These are phyloP conservation scores for Lathyrus oleraceus DNA, from an alignment of 306 rosid species.

Conservation along the genomic window DNA sequence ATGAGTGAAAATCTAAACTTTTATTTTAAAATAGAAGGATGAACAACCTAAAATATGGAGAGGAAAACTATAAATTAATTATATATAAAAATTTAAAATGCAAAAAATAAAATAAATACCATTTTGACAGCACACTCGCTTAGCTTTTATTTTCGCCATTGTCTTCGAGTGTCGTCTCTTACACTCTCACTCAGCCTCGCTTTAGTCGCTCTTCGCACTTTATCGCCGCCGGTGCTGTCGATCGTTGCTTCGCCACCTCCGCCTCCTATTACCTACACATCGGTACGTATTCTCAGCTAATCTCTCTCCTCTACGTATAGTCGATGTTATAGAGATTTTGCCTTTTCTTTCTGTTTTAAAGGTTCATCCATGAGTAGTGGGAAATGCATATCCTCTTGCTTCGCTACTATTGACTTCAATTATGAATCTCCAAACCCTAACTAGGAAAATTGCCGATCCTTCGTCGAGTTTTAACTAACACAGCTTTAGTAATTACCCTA, in stretches of 20 bases:
- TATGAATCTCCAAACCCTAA: slow-evolving; percentile 17
- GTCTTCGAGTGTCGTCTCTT: neutral
- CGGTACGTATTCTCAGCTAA: neutral
- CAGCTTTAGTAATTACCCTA: slow-evolving; percentile 17
- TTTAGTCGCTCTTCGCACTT: neutral
- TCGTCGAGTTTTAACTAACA: slow-evolving; percentile 2
- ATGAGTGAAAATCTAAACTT: no score
- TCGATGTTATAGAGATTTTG: neutral
- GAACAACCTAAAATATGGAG: no score
- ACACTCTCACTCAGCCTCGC: neutral
- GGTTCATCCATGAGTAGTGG: neutral
- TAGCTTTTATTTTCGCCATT: neutral
- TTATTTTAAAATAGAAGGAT: no score
- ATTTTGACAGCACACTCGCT: neutral
- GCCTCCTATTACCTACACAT: neutral
- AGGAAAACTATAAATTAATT: no score
- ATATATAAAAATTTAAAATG: neutral
- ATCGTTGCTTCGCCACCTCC: neutral
- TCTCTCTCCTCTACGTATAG: neutral
- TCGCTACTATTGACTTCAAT: neutral
- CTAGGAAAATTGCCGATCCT: neutral
- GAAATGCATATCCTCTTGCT: neutral
- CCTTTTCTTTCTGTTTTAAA: neutral
- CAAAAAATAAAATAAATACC: neutral
- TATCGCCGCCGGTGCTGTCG: neutral